Conservation (phyloP, 495 filamentous ascomycete species). For the Gamarada debralockiae region DNA sequence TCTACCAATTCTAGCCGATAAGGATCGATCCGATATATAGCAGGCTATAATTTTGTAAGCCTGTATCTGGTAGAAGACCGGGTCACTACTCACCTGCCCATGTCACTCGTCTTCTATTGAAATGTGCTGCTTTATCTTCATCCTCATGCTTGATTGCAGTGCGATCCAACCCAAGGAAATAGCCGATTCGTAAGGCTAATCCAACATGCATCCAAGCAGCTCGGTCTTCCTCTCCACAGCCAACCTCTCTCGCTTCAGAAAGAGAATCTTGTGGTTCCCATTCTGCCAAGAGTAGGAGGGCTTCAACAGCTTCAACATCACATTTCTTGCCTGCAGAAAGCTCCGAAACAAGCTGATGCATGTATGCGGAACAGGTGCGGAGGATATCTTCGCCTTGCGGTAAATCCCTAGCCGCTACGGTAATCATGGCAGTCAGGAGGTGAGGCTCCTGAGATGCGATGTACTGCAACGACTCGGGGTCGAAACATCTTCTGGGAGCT, state of each 20-base stretch:
- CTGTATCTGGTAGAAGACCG: too few relatives aligned
- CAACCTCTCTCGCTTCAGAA: conserved; percentile 47
- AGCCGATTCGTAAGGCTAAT: conserved; percentile 54
- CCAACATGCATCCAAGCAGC: conserved; percentile 67
- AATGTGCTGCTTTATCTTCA: conserved; percentile 41
- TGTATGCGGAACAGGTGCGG: conserved; percentile 54
- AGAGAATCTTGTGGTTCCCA: conserved; percentile 54
- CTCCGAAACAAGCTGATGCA: conserved; percentile 55
- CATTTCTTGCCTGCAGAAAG: conserved; percentile 57
- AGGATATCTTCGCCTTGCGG: conserved; percentile 51
- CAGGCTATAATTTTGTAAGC: conserved; percentile 26
- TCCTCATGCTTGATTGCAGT: conserved; percentile 47
- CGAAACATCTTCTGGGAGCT: conserved; percentile 50
- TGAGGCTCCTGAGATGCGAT: conserved; percentile 50
- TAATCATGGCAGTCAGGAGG: conserved; percentile 56
- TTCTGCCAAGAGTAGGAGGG: conserved; percentile 57
- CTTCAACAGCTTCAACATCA: conserved; percentile 58
- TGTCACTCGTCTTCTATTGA: conserved; percentile 49
- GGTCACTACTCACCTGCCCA: conserved; percentile 44
- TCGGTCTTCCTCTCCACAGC: conserved; percentile 59
- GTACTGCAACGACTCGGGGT: conserved; percentile 38
- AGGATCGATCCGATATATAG: conserved; percentile 58
- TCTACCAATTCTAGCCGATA: conserved; percentile 58
- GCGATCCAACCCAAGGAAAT: conserved; percentile 54
- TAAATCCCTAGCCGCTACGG: conserved; percentile 56